Evolutionary conservation across 768 basidiomycete species (phyloP).

Genomic region (Lentinula sp.): DNA sequence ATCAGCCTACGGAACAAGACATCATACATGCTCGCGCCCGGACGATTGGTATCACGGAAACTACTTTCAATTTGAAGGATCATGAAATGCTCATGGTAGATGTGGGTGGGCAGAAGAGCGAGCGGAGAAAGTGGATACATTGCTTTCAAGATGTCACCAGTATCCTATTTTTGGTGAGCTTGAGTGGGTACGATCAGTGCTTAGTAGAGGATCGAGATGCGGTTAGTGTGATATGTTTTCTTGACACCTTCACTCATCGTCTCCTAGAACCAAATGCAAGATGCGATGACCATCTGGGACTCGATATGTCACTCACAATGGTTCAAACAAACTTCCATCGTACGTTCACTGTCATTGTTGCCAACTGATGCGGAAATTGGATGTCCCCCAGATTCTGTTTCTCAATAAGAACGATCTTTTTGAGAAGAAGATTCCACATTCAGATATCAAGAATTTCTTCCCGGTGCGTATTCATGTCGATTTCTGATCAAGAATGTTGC

Average conservation of each 20-base stretch:
- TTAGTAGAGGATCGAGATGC: constrained; percentile 89
- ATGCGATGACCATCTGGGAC: constrained; percentile 98
- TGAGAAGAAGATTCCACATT: constrained; percentile 71
- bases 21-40: constrained; percentile 83
- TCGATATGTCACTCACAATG: constrained; percentile 97
- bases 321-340: constrained; percentile 93
- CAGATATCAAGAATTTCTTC: constrained; percentile 86
- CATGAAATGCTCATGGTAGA: constrained; percentile 85
- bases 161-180: constrained; percentile 85
- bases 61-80: constrained; percentile 70
- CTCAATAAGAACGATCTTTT: constrained; percentile 96
- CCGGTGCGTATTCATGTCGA: constrained; percentile 44
- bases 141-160: constrained; percentile 94
- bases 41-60: constrained; percentile 90
- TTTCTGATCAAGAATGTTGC: not conserved
- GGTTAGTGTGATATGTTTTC: constrained; percentile 37
- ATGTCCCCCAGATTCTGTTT: constrained; percentile 69
- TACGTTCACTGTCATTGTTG: constrained; percentile 27
- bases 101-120: constrained; percentile 88
- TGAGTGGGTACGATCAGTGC: constrained; percentile 94
- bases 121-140: constrained; percentile 90
- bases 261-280: constrained; percentile 93
- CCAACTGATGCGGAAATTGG: not conserved
- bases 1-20: constrained; percentile 77
- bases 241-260: constrained; percentile 1